These are phyloP conservation scores for Larix kaempferi DNA, from an alignment of 75 land plant genomes.

Conservation along the genomic window DNA sequence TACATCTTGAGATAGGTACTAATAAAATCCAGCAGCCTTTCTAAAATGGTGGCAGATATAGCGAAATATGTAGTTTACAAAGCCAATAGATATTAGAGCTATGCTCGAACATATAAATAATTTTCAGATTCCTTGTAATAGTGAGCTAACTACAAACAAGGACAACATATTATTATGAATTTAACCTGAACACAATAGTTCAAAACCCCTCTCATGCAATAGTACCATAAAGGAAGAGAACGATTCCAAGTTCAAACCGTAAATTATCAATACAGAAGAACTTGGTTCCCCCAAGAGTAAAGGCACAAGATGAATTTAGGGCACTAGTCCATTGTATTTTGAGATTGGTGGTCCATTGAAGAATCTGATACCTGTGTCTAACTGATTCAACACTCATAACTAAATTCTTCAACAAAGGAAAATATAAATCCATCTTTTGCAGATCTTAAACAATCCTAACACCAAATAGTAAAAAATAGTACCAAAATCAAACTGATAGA, in stretches of 20 bases:
- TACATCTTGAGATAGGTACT: slow-evolving; percentile 50
- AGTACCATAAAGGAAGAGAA: slow-evolving; percentile 61
- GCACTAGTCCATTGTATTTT: slow-evolving; percentile 65
- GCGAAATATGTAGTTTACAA: slow-evolving; percentile 42
- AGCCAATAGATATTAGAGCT: not conserved
- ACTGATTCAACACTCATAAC: slow-evolving; percentile 28
- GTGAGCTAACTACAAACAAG: not conserved
- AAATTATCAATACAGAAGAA: slow-evolving; percentile 52
- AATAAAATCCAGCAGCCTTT: slow-evolving; percentile 68
- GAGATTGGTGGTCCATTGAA: slow-evolving; percentile 47
- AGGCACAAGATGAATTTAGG: slow-evolving; percentile 43
- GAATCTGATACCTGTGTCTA: slow-evolving; percentile 18
- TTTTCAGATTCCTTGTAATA: not conserved
- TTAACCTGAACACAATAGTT: slow-evolving; percentile 49
- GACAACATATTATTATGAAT: not conserved
- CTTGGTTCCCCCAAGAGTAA: slow-evolving; percentile 34
- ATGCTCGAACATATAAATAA: not conserved
- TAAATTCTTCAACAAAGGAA: slow-evolving; percentile 65
- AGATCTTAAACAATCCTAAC: slow-evolving; percentile 38
- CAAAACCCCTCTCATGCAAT: slow-evolving; percentile 58
- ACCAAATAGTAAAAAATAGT: not conserved
- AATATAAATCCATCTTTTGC: slow-evolving; percentile 55
- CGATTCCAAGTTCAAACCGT: slow-evolving; percentile 63
- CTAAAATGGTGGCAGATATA: slow-evolving; percentile 57
- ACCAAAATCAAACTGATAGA: not conserved